Evolutionary conservation across 2,329 filamentous ascomycete genomes (phyloP).

Genomic region (Aspergillus fructus): DNA sequence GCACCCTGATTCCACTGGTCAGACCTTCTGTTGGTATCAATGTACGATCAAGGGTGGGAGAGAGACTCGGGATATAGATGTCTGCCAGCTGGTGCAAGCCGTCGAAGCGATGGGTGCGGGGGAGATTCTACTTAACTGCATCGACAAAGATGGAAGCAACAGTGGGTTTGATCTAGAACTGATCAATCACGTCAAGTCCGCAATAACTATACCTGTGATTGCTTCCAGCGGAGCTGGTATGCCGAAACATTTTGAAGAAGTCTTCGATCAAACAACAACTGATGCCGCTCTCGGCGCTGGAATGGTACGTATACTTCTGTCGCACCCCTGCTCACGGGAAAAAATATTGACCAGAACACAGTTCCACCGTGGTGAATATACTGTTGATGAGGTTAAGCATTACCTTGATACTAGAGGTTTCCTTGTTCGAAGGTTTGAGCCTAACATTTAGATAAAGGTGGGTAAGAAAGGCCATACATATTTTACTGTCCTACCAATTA

Average conservation of each 20-base stretch:
- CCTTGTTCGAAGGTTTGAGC: constrained; percentile 76
- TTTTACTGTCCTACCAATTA: not conserved
- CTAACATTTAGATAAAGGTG: constrained; percentile 8
- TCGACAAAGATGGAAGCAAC: constrained; percentile 94
- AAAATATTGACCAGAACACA: constrained; percentile 27
- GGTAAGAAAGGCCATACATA: not conserved
- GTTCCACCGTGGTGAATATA: constrained; percentile 95
- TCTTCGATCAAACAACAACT: constrained; percentile 79
- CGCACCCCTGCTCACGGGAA: not conserved
- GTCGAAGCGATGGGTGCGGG: constrained; percentile 95
- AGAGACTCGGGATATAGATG: constrained; percentile 91
- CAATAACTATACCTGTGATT: constrained; percentile 89
- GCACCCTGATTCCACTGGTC: constrained; percentile 70
- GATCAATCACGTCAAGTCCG: constrained; percentile 81
- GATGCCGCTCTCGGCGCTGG: constrained; percentile 94
- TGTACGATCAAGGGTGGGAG: constrained; percentile 95
- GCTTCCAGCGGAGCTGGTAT: constrained; percentile 89
- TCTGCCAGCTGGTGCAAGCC: constrained; percentile 80
- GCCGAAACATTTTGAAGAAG: constrained; percentile 84
- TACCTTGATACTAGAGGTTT: constrained; percentile 70
- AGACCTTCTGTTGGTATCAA: constrained; percentile 90
- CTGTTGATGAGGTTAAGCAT: constrained; percentile 90
- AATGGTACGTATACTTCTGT: constrained; percentile 60
- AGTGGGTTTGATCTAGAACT: constrained; percentile 92
- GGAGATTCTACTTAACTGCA: constrained; percentile 95